Conservation (phyloP, 164 flowering plant genomes). For the Aristolochia fimbriata region DNA sequence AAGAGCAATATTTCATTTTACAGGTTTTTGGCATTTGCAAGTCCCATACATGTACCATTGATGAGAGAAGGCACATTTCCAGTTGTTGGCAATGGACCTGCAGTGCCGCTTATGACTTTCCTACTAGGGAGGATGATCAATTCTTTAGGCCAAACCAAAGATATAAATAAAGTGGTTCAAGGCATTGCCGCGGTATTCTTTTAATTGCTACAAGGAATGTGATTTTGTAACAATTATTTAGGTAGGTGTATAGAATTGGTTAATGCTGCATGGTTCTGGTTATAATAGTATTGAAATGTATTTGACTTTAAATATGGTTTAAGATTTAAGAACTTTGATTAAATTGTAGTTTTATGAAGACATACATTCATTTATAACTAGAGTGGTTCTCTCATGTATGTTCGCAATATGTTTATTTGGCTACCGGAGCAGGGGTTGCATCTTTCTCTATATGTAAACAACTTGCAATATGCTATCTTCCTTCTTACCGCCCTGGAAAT, state of each 20-base stretch:
- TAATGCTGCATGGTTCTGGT: too few species aligned
- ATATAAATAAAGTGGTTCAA: conserved; percentile 13
- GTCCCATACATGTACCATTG: conserved; percentile 24
- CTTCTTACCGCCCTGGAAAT: too few species aligned
- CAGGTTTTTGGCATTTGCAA: conserved; percentile 52
- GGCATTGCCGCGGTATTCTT: conserved; percentile 27
- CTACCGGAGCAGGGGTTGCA: conserved; percentile 32
- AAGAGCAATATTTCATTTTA: conserved; percentile 26
- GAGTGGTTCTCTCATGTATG: conserved; percentile 26
- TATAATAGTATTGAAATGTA: too few species aligned
- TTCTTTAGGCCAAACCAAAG: conserved; percentile 18
- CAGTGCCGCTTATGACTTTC: conserved; percentile 36
- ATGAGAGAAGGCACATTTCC: conserved; percentile 38
- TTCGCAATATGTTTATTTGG: conserved; percentile 35
- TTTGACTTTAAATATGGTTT: too few species aligned
- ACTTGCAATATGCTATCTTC: too few species aligned
- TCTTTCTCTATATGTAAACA: conserved; percentile 37
- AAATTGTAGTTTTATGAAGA: too few species aligned
- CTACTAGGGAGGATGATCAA: conserved; percentile 24
- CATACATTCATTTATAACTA: too few species aligned
- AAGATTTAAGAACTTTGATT: too few species aligned
- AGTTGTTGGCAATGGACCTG: conserved; percentile 35
- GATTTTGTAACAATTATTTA: too few species aligned
- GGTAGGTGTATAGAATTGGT: too few species aligned
- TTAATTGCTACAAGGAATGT: not conserved